Base-by-base conservation (phyloP, 306 rosid genomes). In the Ochetophila trinervis region DNA sequence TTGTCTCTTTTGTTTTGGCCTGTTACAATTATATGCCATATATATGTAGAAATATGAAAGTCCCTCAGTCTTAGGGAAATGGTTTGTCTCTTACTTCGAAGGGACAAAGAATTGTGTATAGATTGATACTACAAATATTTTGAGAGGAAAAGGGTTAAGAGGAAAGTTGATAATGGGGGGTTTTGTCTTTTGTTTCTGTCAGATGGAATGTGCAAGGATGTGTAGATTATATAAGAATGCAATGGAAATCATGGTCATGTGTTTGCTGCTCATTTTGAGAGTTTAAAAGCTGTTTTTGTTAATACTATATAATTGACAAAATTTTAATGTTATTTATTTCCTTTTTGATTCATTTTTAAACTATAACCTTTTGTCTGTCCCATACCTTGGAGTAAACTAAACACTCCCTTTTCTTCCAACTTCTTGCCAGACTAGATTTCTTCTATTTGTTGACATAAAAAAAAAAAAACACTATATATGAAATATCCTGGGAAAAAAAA, bases 101-200 rank as follows among this genome's bases (percentile, higher is more conserved):
- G 44, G 72, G 67, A 76, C 75, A 24, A 68, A 72, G 79, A 68
- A 75, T 1, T 27, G 32, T 76, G 83, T 81, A 83, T 67, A 76
- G 85, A 60, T 70, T 73, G 62, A 69, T 62, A 78, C 60, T 57
- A 73, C 65, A 70, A n/a, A 53, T 35, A 54, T 40, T 7, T 56
- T 32, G 62, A 67, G 76, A 59, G 66, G 66, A 68, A 72, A 55
- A 63, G 47, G 27, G 48, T 53, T n/a, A n/a, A 47, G 62, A 30
- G 45, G 73, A 47, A 75, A 37, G 70, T 42, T 72, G 76, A 66
- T 56, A 69, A 71, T 40, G 45, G 16, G n/a, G 59, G 62, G 59
- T 63, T 65, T 40, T 9, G 45, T 55, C 67, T 44, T 49, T 57
- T 27, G 59, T 56, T 36, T 66, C 36, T 74, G 72, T 40, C 13